These are phyloP conservation scores for Trichoderma gamsii DNA, from an alignment of 495 filamentous ascomycete genomes.

Conservation along the genomic window DNA sequence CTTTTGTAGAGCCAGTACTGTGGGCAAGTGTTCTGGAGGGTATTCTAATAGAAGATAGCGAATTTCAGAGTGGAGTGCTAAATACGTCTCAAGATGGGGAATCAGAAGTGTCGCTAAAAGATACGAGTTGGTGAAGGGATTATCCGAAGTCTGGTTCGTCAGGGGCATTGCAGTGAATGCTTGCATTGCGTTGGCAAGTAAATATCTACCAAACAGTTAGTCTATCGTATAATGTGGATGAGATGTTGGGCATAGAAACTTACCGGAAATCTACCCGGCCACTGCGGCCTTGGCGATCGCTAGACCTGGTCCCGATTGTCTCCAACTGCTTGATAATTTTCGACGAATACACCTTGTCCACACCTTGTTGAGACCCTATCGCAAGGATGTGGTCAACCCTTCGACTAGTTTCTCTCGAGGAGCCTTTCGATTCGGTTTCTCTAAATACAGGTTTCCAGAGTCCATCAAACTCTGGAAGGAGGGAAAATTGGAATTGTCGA, in stretches of 20 bases:
- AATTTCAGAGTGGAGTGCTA: slow-evolving; percentile 32
- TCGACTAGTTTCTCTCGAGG: slow-evolving; percentile 20
- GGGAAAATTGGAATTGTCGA: slow-evolving; percentile 31
- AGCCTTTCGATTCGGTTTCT: slow-evolving; percentile 21
- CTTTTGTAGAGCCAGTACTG: slow-evolving; percentile 36
- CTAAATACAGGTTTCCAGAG: slow-evolving; percentile 39
- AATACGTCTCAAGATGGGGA: slow-evolving; percentile 40
- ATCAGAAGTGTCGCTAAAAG: slow-evolving; percentile 41
- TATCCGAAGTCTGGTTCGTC: slow-evolving; percentile 37
- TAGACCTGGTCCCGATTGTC: slow-evolving; percentile 34
- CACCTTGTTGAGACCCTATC: slow-evolving; percentile 36
- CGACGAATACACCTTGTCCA: slow-evolving; percentile 31
- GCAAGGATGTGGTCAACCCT: slow-evolving; percentile 41
- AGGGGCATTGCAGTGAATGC: slow-evolving; percentile 39
- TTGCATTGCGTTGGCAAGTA: slow-evolving; percentile 46
- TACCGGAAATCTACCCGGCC: slow-evolving; percentile 41
- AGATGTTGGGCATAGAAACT: slow-evolving; percentile 14
- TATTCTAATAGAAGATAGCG: slow-evolving; percentile 44
- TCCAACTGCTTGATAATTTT: slow-evolving; percentile 35
- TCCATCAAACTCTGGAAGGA: slow-evolving; percentile 32
- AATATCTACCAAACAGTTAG: slow-evolving; percentile 25
- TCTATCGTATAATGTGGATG: background rate
- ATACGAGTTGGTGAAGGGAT: slow-evolving; percentile 39
- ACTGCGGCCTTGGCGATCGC: slow-evolving; percentile 29
- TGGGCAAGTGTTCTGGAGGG: slow-evolving; percentile 39